Conservation (phyloP, 306 rosid species). For the Morella rubra region DNA sequence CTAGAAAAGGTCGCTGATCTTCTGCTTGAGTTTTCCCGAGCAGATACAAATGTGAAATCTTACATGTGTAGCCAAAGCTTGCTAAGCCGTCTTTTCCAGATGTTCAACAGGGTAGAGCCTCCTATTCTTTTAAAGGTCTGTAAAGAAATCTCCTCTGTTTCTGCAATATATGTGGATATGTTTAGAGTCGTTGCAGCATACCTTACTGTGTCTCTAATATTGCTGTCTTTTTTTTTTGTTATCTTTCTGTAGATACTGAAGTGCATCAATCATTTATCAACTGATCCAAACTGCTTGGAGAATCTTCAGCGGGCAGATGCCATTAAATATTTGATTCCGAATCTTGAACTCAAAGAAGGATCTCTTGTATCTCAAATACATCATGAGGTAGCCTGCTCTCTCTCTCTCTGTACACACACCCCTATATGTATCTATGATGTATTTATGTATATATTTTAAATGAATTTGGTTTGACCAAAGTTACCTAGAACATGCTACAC, state of each 20-base stretch:
- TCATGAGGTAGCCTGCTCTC: slow-evolving; percentile 62
- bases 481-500: too few species aligned
- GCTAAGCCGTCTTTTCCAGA: slow-evolving; percentile 98
- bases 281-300: slow-evolving; percentile 99
- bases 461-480: too few species aligned
- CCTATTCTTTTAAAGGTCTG: slow-evolving; percentile 89
- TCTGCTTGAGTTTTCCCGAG: slow-evolving; percentile 95
- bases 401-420: too few species aligned
- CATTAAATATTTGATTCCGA: slow-evolving; percentile 93
- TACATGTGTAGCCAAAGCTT: slow-evolving; percentile 96
- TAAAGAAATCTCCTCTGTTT: slow-evolving; percentile 8
- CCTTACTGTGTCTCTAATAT: slow-evolving; percentile 26
- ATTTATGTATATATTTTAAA: too few species aligned
- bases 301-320: slow-evolving; percentile 99
- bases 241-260: slow-evolving; percentile 64
- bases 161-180: background rate
- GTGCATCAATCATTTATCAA: slow-evolving; percentile 89
- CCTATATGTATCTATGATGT: too few species aligned
- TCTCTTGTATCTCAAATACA: slow-evolving; percentile 89
- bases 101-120: slow-evolving; percentile 98
- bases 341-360: slow-evolving; percentile 97
- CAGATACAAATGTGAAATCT: slow-evolving; percentile 90
- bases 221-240: slow-evolving; percentile 18
- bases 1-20: slow-evolving; percentile 98
- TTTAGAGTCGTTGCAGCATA: slow-evolving; percentile 12